Conservation (phyloP, 2,329 filamentous ascomycete genomes). For the Botrytis medusae region DNA sequence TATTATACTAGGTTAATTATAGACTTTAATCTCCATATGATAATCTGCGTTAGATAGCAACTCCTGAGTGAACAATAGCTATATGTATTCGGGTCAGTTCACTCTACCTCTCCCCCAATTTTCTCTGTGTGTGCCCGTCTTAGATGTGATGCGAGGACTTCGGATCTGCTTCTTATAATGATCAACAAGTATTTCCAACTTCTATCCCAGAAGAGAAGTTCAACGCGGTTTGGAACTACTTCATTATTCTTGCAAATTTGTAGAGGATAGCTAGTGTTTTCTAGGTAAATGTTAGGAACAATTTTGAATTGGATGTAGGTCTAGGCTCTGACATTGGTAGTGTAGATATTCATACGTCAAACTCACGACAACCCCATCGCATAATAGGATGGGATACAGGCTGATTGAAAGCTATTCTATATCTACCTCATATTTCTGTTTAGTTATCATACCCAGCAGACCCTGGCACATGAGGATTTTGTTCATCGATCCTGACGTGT, state of each 20-base stretch:
- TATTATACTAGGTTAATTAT: neutral
- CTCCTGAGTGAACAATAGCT: neutral
- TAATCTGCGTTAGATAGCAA: neutral
- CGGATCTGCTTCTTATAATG: neutral
- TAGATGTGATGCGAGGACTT: neutral
- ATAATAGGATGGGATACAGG: neutral
- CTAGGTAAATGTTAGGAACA: neutral
- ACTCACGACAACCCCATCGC: too few relatives aligned
- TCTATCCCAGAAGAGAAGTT: neutral
- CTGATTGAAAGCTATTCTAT: neutral
- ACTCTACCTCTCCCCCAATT: neutral
- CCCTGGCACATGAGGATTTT: neutral
- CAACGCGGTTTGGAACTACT: neutral
- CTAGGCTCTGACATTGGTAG: too few relatives aligned
- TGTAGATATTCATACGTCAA: too few relatives aligned
- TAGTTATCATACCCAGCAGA: neutral
- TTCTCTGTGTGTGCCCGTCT: neutral
- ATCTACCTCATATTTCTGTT: neutral
- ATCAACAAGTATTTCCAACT: neutral
- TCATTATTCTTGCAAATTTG: neutral
- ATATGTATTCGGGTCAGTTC: neutral
- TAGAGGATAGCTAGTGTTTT: neutral
- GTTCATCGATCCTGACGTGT: neutral
- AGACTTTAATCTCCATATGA: neutral
- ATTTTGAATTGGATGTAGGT: neutral